Base-by-base conservation (phyloP, 2,329 filamentous ascomycete species). In the Sporothrix pallida region DNA sequence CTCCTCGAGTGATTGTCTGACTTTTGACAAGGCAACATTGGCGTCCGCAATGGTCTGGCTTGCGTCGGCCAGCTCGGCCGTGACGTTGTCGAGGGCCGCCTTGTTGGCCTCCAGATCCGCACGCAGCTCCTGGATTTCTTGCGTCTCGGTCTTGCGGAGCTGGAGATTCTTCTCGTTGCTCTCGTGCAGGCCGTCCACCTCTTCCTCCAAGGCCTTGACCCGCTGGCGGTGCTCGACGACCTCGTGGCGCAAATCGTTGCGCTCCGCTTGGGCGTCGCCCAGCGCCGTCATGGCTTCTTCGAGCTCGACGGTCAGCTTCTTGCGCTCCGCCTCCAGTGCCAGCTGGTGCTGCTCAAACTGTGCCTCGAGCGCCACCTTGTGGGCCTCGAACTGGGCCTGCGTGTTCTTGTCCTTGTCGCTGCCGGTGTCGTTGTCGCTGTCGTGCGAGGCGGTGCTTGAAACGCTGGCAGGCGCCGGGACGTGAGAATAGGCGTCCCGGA, bases 321-420 rank as follows among this genome's bases (percentile, higher is more conserved):
- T 42, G 17, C 20, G 50, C 6, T 71, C 42, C 8, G 60, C 42
- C 13, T 73, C 71, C 15, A 70, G 71, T 3, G 52, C 50, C 23
- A 70, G 37, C 20, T 74, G 70, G n/a, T 72, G 63, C 48, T 73
- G 31, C n/a, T 20, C 23, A 52, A 67, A 70, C 48, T 72, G 69
- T n/a, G 48, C 68, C 54, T 74, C 70, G 37, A 72, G 60, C 1
- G 65, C 65, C 13, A 52, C 52, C 52, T 56, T 73, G 17, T 52
- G 65, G 9, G 58, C 62, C 26, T 75, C 71, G 0, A 71, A n/a
- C 20, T 72, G 63, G 0, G 72, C 42, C 7, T 65, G 70, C 12
- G 31, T 50, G 2, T 72, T 60, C 23, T 44, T 60, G 7, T 74
- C 62, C 23, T 44, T 60, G 7, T 74, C 62, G 12, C 50, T 70